Percentiles rank a stretch among this genome's conserved stretches.
phyloP scores from a whole-genome alignment of 2,329 filamentous ascomycete genomes.

The Lasiodiplodia theobromae region DNA sequence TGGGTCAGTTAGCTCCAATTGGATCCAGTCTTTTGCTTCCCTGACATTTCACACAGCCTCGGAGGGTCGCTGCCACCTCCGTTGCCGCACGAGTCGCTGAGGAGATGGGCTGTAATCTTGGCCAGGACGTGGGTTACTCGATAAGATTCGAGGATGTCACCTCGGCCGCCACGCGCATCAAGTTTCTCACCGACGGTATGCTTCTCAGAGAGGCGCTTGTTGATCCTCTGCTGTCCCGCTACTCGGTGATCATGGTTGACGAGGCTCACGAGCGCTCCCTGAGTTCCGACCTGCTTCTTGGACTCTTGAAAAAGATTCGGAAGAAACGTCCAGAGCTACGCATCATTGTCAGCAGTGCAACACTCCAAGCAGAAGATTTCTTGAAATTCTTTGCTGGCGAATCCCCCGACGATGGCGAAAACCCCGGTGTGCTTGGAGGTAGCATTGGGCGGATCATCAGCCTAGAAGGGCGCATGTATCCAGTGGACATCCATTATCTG shows the following conservation, averaged over 20 bases:
- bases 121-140: slow-evolving; percentile 86
- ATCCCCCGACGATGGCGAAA: slow-evolving; percentile 44
- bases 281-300: slow-evolving; percentile 89
- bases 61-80: slow-evolving; percentile 88
- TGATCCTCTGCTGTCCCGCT: slow-evolving; percentile 87
- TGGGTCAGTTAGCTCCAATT: slow-evolving; percentile 53
- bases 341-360: slow-evolving; percentile 92
- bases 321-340: slow-evolving; percentile 81
- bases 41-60: slow-evolving; percentile 64
- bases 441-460: slow-evolving; percentile 73
- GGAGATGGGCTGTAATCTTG: slow-evolving; percentile 83
- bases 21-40: slow-evolving; percentile 1
- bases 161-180: slow-evolving; percentile 83
- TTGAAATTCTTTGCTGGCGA: slow-evolving; percentile 74
- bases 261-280: slow-evolving; percentile 95
- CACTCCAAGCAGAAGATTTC: slow-evolving; percentile 87
- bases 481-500: slow-evolving; percentile 85
- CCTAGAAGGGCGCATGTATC: slow-evolving; percentile 85
- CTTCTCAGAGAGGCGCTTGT: slow-evolving; percentile 91
- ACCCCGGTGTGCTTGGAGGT: slow-evolving; percentile 45
- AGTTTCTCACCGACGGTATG: slow-evolving; percentile 93
- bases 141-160: slow-evolving; percentile 93
- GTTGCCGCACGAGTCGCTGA: slow-evolving; percentile 89
- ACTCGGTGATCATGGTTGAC: slow-evolving; percentile 97
- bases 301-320: slow-evolving; percentile 87